phyloP scores from a whole-genome alignment of 768 basidiomycete genomes.

The Baorangia bicolor region DNA sequence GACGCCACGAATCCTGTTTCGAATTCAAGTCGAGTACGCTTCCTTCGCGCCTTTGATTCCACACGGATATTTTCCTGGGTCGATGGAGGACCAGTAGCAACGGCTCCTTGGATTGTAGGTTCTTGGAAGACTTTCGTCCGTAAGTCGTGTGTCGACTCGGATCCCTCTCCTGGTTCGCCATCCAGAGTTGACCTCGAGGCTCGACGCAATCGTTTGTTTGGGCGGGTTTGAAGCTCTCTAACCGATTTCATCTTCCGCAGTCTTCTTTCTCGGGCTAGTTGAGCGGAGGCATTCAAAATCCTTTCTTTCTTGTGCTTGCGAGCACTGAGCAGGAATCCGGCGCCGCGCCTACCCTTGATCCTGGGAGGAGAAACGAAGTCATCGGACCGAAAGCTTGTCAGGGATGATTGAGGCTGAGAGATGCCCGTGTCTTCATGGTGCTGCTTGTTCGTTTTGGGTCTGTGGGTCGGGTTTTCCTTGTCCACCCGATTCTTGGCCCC shows the following conservation, averaged over 20 bases:
- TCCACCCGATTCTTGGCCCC: not conserved
- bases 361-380: not conserved
- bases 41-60: slow-evolving; percentile 6
- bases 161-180: not conserved
- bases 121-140: not conserved
- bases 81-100: not conserved
- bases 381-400: not conserved
- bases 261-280: not conserved
- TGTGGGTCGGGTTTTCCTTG: not conserved
- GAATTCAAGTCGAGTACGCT: slow-evolving; percentile 19
- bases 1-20: slow-evolving; percentile 10
- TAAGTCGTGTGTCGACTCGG: not conserved
- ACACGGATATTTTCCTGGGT: not conserved
- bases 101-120: not conserved
- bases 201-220: slow-evolving; percentile 15
- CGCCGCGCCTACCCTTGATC: not conserved
- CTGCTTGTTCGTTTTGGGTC: not conserved
- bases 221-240: not conserved
- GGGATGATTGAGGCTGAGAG: not conserved
- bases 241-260: not conserved
- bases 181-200: not conserved
- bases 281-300: not conserved
- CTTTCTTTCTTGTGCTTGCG: not conserved
- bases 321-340: not conserved
- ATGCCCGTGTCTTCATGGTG: not conserved